phyloP scores from a whole-genome alignment of 352 stramenopile species.

The Nothophytophthora sp. region DNA sequence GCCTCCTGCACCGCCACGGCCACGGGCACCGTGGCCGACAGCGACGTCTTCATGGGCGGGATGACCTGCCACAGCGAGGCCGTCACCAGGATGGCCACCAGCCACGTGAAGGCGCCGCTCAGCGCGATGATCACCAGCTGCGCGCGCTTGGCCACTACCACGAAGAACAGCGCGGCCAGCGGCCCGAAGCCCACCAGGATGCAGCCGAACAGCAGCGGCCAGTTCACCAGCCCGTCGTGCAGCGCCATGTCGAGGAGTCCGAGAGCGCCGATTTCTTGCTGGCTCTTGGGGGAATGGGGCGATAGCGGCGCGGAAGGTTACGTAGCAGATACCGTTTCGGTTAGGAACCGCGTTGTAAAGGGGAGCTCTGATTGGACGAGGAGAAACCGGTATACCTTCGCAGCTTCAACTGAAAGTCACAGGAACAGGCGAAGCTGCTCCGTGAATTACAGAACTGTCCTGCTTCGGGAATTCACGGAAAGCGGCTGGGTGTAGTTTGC shows the following conservation, averaged over 20 bases:
- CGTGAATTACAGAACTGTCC: no score
- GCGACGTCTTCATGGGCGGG: constrained; percentile 66
- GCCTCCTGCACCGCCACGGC: constrained; percentile 71
- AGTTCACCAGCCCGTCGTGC: constrained; percentile 75
- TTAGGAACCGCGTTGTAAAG: no score
- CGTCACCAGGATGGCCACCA: constrained; percentile 77
- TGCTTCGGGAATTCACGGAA: no score
- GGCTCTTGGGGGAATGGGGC: no score
- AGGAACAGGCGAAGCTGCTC: no score
- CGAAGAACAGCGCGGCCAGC: constrained; percentile 75
- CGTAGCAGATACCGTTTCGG: no score
- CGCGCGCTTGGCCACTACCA: constrained; percentile 75
- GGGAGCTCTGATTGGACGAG: no score
- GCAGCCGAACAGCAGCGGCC: constrained; percentile 84
- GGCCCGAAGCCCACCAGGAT: constrained; percentile 80
- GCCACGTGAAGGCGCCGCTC: constrained; percentile 80
- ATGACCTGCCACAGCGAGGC: constrained; percentile 80
- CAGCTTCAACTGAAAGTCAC: no score
- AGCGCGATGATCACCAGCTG: constrained; percentile 86
- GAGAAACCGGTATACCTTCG: no score
- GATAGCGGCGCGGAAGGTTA: no score
- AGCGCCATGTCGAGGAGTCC: constrained; percentile 47
- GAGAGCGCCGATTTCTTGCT: not conserved
- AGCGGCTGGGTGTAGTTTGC: no score
- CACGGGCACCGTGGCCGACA: constrained; percentile 75